A percentile compares a stretch with the other conserved stretches of the same genome.
phyloP scores from a whole-genome alignment of 169 alveolate genomes.

The Eimeria necatrix region DNA sequence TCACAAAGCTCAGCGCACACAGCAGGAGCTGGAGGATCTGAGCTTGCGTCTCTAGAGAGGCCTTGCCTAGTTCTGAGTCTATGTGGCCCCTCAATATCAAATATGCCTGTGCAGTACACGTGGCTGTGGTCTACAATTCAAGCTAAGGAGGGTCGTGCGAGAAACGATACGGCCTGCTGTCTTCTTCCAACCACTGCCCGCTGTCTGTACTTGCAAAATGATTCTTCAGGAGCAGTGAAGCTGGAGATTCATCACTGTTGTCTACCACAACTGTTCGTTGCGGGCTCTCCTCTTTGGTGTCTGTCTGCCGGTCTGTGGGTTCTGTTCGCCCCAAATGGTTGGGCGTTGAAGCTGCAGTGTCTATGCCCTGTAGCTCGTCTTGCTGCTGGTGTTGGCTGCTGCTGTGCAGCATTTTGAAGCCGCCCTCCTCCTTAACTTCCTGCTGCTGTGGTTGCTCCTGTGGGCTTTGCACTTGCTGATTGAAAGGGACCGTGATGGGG shows the following conservation, averaged over 20 bases:
- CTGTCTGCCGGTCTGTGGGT: background rate
- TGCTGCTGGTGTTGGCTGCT: slow-evolving; percentile 11
- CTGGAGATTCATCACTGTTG: background rate
- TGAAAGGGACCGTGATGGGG: slow-evolving; percentile 55
- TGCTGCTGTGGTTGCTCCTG: background rate
- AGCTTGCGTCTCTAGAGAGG: background rate
- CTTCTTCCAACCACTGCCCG: background rate
- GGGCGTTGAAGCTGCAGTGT: slow-evolving; percentile 65
- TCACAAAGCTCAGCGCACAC: background rate
- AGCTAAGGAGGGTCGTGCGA: background rate
- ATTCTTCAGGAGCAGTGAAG: slow-evolving; percentile 20
- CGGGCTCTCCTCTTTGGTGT: background rate
- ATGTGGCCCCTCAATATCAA: background rate
- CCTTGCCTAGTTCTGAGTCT: background rate
- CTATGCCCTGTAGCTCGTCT: slow-evolving; percentile 49
- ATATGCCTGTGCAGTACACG: background rate
- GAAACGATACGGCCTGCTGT: slow-evolving; percentile 17
- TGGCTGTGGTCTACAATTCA: too few species aligned
- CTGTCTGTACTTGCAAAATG: background rate
- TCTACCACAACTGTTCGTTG: background rate
- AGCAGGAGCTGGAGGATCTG: background rate
- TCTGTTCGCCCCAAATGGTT: slow-evolving; percentile 37
- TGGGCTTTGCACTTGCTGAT: background rate
- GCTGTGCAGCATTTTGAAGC: background rate
- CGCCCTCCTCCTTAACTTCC: background rate